These are phyloP conservation scores for Dryas alaskensis DNA, from an alignment of 306 rosid species.

Conservation along the genomic window DNA sequence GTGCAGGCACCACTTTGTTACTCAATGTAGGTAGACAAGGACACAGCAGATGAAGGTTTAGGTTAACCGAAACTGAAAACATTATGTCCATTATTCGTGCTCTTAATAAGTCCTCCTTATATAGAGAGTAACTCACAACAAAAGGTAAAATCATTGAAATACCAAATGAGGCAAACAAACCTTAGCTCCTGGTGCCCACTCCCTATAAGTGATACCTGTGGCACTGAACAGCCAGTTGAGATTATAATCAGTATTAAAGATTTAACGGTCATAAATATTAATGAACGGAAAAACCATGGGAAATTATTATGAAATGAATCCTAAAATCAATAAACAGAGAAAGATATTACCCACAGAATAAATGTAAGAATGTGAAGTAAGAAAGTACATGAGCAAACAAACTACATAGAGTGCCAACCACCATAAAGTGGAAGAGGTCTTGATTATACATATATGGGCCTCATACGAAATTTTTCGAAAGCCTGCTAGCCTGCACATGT, in stretches of 20 bases:
- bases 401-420: background rate
- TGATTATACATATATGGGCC: background rate
- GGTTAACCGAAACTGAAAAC: background rate
- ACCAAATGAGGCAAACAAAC: slow-evolving; percentile 37
- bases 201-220: slow-evolving; percentile 84
- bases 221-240: slow-evolving; percentile 56
- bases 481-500: background rate
- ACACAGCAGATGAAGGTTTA: background rate
- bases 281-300: background rate
- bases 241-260: slow-evolving; percentile 24
- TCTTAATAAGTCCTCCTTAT: background rate
- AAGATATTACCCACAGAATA: background rate
- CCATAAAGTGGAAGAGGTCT: slow-evolving; percentile 2
- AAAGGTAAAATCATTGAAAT: background rate
- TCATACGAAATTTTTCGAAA: too few relatives aligned
- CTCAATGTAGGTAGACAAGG: background rate
- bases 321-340: background rate
- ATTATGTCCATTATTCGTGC: background rate
- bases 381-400: slow-evolving; percentile 3
- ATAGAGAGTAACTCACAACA: background rate
- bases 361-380: background rate
- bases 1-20: background rate
- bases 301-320: background rate
- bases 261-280: background rate
- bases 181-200: slow-evolving; percentile 99